phyloP scores from a whole-genome alignment of 139 green algal genomes.

The Pycnococcus provasolii region DNA sequence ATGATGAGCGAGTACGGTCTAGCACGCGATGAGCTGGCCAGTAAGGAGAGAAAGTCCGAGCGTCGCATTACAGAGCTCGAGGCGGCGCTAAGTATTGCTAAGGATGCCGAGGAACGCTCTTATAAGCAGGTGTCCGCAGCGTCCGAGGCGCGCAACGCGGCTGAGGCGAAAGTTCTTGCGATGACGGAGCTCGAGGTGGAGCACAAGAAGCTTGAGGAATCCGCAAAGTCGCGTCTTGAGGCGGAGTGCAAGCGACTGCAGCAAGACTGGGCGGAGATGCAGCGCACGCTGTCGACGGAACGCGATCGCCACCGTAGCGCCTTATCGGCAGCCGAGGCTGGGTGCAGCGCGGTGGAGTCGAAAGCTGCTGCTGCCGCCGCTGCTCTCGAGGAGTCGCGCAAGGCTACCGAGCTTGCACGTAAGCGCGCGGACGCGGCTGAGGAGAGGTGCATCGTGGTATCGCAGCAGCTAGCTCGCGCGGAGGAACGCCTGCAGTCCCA shows the following conservation, averaged over 20 bases:
- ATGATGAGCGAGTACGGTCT: no score
- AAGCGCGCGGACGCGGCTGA: conserved; percentile 4
- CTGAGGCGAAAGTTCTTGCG: no score
- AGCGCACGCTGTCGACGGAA: neutral
- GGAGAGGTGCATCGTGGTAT: neutral
- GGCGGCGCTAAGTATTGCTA: no score
- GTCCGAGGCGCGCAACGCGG: no score
- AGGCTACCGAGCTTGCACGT: neutral
- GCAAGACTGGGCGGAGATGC: neutral
- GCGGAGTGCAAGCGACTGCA: conserved; percentile 3
- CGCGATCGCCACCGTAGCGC: conserved; percentile 5
- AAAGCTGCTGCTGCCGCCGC: neutral
- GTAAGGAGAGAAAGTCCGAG: no score
- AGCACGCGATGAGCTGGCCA: no score
- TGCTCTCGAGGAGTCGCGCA: neutral
- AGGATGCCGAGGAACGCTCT: no score
- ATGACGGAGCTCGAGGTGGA: no score
- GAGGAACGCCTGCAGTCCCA: neutral
- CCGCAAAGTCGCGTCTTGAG: neutral
- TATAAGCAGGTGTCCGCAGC: no score
- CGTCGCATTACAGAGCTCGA: no score
- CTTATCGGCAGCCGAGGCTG: neutral
- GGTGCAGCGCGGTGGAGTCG: neutral
- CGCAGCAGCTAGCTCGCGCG: neutral
- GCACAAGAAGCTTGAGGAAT: no score